Evolutionary conservation across 306 rosid species (phyloP).

Genomic region (Carpinus viminea): DNA sequence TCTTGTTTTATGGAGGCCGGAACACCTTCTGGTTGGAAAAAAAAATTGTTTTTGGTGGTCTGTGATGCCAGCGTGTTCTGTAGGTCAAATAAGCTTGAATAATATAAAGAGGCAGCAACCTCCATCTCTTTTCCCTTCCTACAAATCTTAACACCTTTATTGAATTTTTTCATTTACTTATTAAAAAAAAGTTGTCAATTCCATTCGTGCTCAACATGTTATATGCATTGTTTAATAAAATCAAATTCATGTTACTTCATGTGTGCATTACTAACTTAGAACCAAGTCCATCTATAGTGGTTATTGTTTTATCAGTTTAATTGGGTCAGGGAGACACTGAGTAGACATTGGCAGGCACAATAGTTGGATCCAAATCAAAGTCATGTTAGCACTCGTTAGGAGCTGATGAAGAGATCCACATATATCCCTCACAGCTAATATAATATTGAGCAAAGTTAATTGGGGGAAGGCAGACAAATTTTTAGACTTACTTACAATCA

Average conservation of each 20-base stretch:
- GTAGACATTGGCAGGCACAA: constrained; percentile 5
- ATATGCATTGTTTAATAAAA: background rate
- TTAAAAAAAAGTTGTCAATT: too few species aligned
- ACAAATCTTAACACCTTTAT: too few species aligned
- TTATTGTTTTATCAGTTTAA: background rate
- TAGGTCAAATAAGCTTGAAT: too few species aligned
- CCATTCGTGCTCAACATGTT: background rate
- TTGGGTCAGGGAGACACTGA: background rate
- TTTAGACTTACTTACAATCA: background rate
- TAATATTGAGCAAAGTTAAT: background rate
- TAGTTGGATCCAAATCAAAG: background rate
- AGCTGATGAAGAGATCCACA: background rate
- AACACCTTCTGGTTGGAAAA: too few species aligned
- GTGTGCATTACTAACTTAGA: background rate
- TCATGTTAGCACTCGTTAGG: background rate
- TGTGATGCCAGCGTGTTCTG: too few species aligned
- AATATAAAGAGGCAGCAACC: too few species aligned
- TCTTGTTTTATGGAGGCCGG: too few species aligned
- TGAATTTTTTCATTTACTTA: too few species aligned
- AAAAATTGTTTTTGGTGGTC: too few species aligned
- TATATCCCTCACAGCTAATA: background rate
- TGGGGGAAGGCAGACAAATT: background rate
- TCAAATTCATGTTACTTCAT: background rate
- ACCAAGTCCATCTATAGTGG: background rate
- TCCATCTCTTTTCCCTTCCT: too few species aligned